Evolutionary conservation across 306 rosid species (phyloP).

Genomic region (Urtica urens): DNA sequence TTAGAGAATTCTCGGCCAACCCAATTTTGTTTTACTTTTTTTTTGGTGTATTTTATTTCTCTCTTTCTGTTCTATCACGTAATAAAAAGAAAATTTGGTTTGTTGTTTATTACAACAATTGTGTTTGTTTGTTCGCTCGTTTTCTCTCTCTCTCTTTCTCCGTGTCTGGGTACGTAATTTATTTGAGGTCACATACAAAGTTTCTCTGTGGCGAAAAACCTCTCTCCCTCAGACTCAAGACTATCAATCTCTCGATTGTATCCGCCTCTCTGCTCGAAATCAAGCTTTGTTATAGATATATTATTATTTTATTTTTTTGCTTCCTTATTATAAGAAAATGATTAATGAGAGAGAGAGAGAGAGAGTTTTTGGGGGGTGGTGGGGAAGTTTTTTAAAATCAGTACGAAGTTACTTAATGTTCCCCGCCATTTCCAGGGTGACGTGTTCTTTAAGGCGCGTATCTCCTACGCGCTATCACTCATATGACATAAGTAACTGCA

Average conservation of each 20-base stretch:
- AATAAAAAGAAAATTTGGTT: constrained; percentile 1
- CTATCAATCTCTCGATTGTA: constrained; percentile 2
- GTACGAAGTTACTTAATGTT: constrained; percentile 23
- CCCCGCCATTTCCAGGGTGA: constrained; percentile 47
- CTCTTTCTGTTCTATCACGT: too few species aligned
- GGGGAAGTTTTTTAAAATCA: neutral
- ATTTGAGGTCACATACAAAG: constrained; percentile 31
- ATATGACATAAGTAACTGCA: too few species aligned
- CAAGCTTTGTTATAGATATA: neutral
- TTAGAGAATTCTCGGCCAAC: constrained; percentile 37
- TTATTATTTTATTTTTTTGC: neutral
- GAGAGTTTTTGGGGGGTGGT: constrained; percentile 5
- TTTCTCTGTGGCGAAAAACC: constrained; percentile 15
- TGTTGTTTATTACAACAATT: neutral
- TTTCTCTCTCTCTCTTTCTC: constrained; percentile 4
- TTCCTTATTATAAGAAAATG: neutral
- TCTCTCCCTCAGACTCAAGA: too few species aligned
- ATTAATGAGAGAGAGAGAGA: constrained; percentile 6
- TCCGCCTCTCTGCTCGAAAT: neutral
- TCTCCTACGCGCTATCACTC: constrained; percentile 1
- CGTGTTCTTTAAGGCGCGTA: constrained; percentile 26
- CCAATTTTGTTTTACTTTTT: neutral
- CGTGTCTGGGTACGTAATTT: constrained; percentile 11
- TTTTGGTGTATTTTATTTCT: neutral
- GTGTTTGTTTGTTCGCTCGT: neutral